Percentiles rank a stretch among this genome's conserved stretches.
These are phyloP conservation scores for Scytalidium sp. DNA, from an alignment of 2,329 filamentous ascomycete species.

Conservation along the genomic window DNA sequence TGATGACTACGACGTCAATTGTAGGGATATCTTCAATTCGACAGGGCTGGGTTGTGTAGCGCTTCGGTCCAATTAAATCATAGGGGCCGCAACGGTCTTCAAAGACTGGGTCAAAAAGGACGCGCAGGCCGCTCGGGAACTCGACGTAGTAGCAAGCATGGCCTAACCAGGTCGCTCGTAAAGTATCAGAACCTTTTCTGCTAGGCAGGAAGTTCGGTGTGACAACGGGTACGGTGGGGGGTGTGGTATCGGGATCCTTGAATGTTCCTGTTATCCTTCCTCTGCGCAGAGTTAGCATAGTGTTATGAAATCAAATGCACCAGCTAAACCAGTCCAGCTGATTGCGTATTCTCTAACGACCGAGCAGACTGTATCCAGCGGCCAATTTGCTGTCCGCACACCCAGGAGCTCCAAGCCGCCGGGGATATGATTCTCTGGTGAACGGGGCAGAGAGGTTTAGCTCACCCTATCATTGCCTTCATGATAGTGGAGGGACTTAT, in stretches of 20 bases:
- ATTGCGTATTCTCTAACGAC: too few relatives aligned
- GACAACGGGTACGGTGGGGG: conserved; percentile 58
- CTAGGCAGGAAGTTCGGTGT: conserved; percentile 56
- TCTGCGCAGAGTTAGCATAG: conserved; percentile 11
- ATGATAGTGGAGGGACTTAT: conserved; percentile 29
- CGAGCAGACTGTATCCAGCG: too few relatives aligned
- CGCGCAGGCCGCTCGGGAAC: conserved; percentile 79
- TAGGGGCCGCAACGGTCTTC: conserved; percentile 82
- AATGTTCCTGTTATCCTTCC: conserved; percentile 17
- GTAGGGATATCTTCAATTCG: conserved; percentile 72
- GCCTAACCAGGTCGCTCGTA: conserved; percentile 91
- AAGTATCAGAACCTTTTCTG: conserved; percentile 46
- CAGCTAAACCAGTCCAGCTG: too few relatives aligned
- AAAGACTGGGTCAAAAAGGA: conserved; percentile 92
- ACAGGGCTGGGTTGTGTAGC: conserved; percentile 77
- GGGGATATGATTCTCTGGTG: too few relatives aligned
- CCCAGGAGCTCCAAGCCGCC: too few relatives aligned
- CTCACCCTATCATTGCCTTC: conserved; percentile 35
- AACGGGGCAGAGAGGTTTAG: background rate
- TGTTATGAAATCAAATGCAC: background rate
- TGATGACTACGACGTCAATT: conserved; percentile 64
- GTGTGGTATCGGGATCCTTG: conserved; percentile 52
- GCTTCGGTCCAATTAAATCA: conserved; percentile 65
- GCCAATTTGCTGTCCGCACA: too few relatives aligned
- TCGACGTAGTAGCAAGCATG: conserved; percentile 94